Conservation (phyloP, 148 eudicot genomes). For the Amaranthus hypochondriacus region DNA sequence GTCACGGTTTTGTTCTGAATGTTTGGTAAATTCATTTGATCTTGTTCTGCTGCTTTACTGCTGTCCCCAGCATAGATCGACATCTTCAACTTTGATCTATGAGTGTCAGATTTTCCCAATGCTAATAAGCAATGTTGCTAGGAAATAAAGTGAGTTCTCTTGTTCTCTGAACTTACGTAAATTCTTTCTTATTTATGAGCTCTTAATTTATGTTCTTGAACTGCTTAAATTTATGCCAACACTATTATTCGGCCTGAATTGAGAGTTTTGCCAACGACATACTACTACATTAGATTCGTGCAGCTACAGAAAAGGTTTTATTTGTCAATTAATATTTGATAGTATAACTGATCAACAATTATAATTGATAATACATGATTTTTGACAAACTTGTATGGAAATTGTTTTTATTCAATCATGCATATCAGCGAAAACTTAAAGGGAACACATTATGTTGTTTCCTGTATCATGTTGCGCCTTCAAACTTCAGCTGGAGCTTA, state of each 20-base stretch:
- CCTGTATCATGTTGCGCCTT: neutral
- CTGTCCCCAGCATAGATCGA: neutral
- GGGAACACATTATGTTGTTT: constrained; percentile 4
- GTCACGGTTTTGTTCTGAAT: neutral
- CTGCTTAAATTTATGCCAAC: neutral
- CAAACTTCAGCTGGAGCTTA: constrained; percentile 18
- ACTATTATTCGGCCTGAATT: neutral
- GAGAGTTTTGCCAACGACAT: neutral
- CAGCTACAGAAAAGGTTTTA: neutral
- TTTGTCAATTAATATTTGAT: neutral
- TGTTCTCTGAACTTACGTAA: neutral
- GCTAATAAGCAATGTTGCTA: constrained; percentile 10
- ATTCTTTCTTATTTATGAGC: neutral
- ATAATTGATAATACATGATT: constrained; percentile 1
- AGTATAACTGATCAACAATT: neutral
- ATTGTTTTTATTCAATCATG: neutral
- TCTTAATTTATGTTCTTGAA: neutral
- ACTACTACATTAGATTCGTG: neutral
- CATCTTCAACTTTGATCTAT: neutral
- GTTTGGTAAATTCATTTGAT: neutral
- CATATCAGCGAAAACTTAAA: neutral
- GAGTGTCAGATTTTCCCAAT: neutral
- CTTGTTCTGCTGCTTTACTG: constrained; percentile 1
- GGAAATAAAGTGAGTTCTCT: neutral
- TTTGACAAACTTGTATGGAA: neutral